Evolutionary conservation across 2,329 filamentous ascomycete genomes (phyloP).

Genomic region (Apiospora arundinis): DNA sequence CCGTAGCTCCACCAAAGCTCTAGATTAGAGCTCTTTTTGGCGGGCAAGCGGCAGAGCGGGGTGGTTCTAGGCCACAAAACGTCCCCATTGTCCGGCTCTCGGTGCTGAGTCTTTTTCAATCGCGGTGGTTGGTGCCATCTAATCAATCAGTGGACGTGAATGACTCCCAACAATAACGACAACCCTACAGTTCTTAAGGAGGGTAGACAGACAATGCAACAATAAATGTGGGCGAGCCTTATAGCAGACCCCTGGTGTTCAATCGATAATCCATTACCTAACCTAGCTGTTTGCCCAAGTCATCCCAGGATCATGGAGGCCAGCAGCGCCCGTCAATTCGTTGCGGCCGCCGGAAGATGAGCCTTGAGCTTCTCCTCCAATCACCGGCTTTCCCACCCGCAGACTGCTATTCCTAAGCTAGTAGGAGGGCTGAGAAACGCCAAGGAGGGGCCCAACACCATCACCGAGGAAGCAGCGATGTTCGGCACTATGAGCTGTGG

Average conservation of each 20-base stretch:
- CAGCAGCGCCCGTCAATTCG: background rate
- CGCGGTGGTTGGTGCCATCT: background rate
- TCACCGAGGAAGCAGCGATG: no score
- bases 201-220: no score
- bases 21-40: background rate
- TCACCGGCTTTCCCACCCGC: background rate
- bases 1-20: background rate
- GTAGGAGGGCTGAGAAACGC: background rate
- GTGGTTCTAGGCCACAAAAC: background rate
- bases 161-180: background rate
- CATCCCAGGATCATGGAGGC: background rate
- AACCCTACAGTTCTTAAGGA: background rate
- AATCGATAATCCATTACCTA: background rate
- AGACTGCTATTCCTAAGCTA: background rate
- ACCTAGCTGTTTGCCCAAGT: background rate
- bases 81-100: background rate
- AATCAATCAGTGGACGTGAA: background rate
- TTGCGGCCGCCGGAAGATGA: background rate
- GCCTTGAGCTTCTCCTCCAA: background rate
- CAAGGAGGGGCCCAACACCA: no score
- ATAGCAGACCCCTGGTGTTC: background rate
- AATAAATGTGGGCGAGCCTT: background rate
- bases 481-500: no score
- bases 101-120: slow-evolving; percentile 1
- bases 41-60: background rate